Base-by-base conservation (phyloP, 2,329 filamentous ascomycete genomes). In the Graphiopsis chlorocephala region DNA sequence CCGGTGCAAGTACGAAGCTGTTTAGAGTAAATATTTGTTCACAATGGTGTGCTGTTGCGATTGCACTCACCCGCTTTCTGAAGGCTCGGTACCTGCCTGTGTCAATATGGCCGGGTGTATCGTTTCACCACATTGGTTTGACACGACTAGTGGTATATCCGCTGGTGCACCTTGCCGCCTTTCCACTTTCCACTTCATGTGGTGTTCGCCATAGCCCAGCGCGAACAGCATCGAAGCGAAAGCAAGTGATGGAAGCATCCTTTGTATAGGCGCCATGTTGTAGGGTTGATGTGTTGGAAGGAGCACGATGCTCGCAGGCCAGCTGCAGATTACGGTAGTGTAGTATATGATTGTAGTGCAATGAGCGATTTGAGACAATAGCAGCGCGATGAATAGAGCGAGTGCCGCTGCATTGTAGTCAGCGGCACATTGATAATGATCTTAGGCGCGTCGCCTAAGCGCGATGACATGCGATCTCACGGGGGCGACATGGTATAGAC, bases 41-140 rank as follows among this genome's bases (percentile, higher is more conserved):
- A 8, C 5, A 10, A 29, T n/a, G 15, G 45, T 52, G 4, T 31
- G 2, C 12, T 15, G 20, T 10, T 26, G 29, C 2, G n/a, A 11
- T 23, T 10, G 26, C 20, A 56, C 64, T 52, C 28, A 62, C 23
- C 91, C 92, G 23, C 85, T 86, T 12, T 81, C 82, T 2, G 83
- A 82, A 7, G 91, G 90, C 0, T 88, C 88, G 15, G 84, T 85
- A 25, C 91, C 91, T 55, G 85, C 82, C 72, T 93, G 90, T 0
- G 90, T 92, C 15, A 85, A 84, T 66, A 95, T 86, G 11, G 87
- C 92, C 1, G 92, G 91, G 85, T 90, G 94, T 68, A 95, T 86
- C 0, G 84, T 86, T 23, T 90, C 85, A 11, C 82, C 80, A 72
- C 92, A 96, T 64, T 84, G 83, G 78, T 94, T 96, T 65, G 86